These are phyloP conservation scores for Selaginella moellendorffii DNA, from an alignment of 75 land plant genomes.

Conservation along the genomic window DNA sequence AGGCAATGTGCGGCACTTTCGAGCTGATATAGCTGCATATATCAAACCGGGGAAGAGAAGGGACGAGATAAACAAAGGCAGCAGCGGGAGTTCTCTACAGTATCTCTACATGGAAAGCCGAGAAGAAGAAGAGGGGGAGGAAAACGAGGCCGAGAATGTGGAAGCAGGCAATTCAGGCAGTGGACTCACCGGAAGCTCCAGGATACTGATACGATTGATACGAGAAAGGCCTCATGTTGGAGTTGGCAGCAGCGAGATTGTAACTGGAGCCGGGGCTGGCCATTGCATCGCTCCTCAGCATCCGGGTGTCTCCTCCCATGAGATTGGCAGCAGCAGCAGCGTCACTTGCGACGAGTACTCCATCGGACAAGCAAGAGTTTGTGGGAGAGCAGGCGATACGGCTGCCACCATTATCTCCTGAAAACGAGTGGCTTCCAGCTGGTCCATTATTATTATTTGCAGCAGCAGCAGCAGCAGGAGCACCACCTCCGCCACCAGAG, in stretches of 20 bases:
- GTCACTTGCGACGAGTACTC: conserved; percentile 12
- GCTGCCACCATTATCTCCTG: conserved; percentile 13
- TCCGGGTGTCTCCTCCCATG: conserved; percentile 13
- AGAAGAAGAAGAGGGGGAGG: too few species aligned
- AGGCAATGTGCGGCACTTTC: too few species aligned
- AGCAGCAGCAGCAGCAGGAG: too few species aligned
- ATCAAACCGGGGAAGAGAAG: background rate
- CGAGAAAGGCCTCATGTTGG: background rate
- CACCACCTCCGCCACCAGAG: too few species aligned
- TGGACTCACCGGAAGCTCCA: background rate
- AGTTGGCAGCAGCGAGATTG: background rate
- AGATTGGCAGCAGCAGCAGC: conserved; percentile 11
- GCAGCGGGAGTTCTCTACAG: background rate
- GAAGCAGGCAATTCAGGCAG: too few species aligned
- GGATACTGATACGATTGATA: background rate
- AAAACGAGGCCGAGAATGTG: too few species aligned
- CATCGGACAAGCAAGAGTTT: conserved; percentile 27
- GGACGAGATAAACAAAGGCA: background rate
- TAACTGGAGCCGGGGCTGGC: background rate
- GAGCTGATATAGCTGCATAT: too few species aligned
- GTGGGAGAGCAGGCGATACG: conserved; percentile 23
- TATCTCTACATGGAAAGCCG: too few species aligned
- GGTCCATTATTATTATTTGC: background rate
- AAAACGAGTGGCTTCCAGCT: background rate
- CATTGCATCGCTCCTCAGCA: conserved; percentile 16